These are phyloP conservation scores for Termitomyces sp. DNA, from an alignment of 768 basidiomycete genomes.

Conservation along the genomic window DNA sequence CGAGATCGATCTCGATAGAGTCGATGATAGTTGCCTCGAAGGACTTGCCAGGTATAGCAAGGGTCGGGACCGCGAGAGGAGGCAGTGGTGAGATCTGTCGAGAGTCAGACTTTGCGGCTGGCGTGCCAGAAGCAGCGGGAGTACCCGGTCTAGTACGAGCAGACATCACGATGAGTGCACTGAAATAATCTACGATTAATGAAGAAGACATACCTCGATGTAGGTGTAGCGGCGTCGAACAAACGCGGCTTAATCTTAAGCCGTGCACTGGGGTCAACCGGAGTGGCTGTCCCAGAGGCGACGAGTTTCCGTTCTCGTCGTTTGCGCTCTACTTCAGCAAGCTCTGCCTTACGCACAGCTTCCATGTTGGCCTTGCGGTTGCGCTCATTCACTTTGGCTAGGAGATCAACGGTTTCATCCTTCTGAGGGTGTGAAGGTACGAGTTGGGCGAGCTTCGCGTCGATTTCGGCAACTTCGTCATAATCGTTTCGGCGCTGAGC, in stretches of 20 bases:
- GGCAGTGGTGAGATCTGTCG: conserved; percentile 21
- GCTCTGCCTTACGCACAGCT: conserved; percentile 71
- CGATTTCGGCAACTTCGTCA: conserved; percentile 54
- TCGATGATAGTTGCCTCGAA: conserved; percentile 58
- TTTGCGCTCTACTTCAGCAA: conserved; percentile 63
- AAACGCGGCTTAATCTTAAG: conserved; percentile 58
- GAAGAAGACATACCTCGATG: conserved; percentile 51
- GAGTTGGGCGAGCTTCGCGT: conserved; percentile 57
- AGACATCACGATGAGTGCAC: conserved; percentile 8
- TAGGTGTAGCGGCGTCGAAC: conserved; percentile 43
- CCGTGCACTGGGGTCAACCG: conserved; percentile 60
- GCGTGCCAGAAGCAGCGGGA: conserved; percentile 30
- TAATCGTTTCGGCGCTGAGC: conserved; percentile 72
- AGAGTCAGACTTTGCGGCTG: conserved; percentile 19
- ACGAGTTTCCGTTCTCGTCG: conserved; percentile 59
- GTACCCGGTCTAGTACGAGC: conserved; percentile 39
- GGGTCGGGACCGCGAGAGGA: conserved; percentile 13
- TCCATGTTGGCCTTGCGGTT: conserved; percentile 85
- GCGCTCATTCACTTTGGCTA: conserved; percentile 83
- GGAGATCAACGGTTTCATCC: conserved; percentile 37
- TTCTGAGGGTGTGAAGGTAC: conserved; percentile 16
- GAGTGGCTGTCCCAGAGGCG: conserved; percentile 31
- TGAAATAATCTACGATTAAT: not conserved
- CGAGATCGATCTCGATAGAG: conserved; percentile 69
- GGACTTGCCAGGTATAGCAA: conserved; percentile 26